Evolutionary conservation across 176 grass and related monocot species (phyloP), one percentile per base, ranked within the genome.

Genomic region (Alopecurus myosuroides): DNA sequence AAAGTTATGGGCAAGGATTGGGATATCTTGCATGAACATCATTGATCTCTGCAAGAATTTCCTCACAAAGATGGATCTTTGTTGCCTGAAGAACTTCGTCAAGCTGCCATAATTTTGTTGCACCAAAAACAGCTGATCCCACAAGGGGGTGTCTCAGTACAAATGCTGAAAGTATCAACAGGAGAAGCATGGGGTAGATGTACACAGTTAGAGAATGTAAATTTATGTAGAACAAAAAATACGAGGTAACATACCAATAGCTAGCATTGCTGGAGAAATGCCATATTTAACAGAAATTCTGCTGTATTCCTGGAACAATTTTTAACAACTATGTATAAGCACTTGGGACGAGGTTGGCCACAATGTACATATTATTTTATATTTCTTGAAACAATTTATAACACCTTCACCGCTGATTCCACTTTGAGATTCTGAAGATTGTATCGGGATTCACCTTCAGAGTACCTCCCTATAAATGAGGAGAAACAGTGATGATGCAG

Each of bases 381-480:
- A 48, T 17, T 48, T 14, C 44, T n/a, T 17, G 45, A 5, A 48
- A 48, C 45, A 48, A 48, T 48, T 48, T 48, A 48, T 48, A 48
- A 1, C 55, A 98, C 96, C 91, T 88, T 78, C 78, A 94, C 85
- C 57, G 89, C 93, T 37, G 61, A 67, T 84, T 82, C 90, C 42
- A 98, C 40, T 80, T 51, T 88, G 17, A 77, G 63, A 41, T 85
- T 92, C 19, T 85, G 78, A 91, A 98, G 89, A 71, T 94, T 90
- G 85, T 98, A 98, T 58, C 93, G 88, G 58, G 93, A 98, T 94
- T 95, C 93, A 42, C 93, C 96, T 79, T 95, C 96, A 46, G 89
- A 94, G 49, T 95, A 98, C 82, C 91, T 94, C 9, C 96, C 93
- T 98, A 31, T 18, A 85, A 68, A 78, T 36, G 19, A 88, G 20